These are phyloP conservation scores for Dipodascopsis uninucleata DNA, from an alignment of 805 yeast species.

Conservation along the genomic window DNA sequence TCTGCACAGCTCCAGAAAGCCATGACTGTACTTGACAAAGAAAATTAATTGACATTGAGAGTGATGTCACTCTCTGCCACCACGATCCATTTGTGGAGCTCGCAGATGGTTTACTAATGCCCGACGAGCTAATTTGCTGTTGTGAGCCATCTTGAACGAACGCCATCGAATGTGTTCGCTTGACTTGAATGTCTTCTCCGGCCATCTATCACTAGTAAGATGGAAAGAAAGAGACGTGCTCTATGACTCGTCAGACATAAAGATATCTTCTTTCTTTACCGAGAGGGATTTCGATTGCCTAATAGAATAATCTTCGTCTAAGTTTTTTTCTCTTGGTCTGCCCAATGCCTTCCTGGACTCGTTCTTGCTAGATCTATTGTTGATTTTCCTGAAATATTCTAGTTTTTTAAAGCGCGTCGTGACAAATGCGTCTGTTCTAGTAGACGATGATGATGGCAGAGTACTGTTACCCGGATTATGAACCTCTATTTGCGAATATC, in stretches of 20 bases:
- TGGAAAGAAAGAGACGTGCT: slow-evolving; percentile 10
- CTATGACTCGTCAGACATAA: slow-evolving; percentile 3
- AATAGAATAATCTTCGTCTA: too few relatives aligned
- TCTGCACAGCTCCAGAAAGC: background rate
- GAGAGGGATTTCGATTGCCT: too few relatives aligned
- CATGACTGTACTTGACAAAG: background rate
- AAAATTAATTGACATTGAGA: background rate
- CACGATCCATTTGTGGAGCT: background rate
- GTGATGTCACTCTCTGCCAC: background rate
- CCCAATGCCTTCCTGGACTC: too few relatives aligned
- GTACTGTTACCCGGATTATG: too few relatives aligned
- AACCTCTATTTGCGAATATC: too few relatives aligned
- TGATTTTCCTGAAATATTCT: too few relatives aligned
- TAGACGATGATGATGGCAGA: too few relatives aligned
- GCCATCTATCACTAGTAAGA: slow-evolving; percentile 1
- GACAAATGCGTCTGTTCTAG: too few relatives aligned
- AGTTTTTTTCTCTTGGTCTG: too few relatives aligned
- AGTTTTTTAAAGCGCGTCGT: too few relatives aligned
- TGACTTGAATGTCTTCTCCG: background rate
- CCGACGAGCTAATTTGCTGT: background rate
- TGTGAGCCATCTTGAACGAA: background rate
- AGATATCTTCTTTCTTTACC: background rate
- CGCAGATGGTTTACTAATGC: background rate
- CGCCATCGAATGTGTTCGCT: slow-evolving; percentile 1
- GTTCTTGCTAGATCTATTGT: too few relatives aligned